A percentile compares a stretch with the other conserved stretches of the same genome.
Conservation (phyloP, 306 rosid species). For the Ormosia semicastrata region DNA sequence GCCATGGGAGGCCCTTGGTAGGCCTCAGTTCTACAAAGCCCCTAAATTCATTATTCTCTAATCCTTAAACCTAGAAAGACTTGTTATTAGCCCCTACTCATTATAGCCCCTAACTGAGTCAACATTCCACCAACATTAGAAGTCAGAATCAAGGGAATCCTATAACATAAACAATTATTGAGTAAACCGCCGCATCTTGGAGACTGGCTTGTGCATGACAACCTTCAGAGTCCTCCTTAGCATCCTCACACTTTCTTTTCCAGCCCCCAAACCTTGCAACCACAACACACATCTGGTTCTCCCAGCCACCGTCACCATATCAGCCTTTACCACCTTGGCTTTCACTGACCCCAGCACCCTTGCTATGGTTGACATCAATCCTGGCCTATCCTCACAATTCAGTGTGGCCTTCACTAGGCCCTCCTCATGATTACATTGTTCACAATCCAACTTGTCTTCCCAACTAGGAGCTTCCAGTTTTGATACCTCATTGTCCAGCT, state of each 20-base stretch:
- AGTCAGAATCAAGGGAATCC: constrained; percentile 6
- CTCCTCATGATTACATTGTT: constrained; percentile 35
- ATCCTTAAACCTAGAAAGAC: background rate
- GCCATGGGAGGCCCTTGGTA: background rate
- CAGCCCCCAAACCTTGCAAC: constrained; percentile 45
- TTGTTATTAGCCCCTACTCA: constrained; percentile 1
- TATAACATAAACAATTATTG: constrained; percentile 11
- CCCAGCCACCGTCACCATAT: constrained; percentile 62
- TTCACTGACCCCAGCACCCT: constrained; percentile 44
- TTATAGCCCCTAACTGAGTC: constrained; percentile 23
- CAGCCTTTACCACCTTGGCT: constrained; percentile 57
- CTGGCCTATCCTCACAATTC: constrained; percentile 63
- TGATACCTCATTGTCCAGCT: constrained; percentile 47
- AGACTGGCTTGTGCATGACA: constrained; percentile 38
- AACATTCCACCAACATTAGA: constrained; percentile 2
- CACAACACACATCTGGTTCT: constrained; percentile 56
- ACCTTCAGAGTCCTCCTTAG: constrained; percentile 54
- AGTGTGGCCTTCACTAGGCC: constrained; percentile 51
- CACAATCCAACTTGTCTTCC: constrained; percentile 41
- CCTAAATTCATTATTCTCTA: constrained; percentile 21
- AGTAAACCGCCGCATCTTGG: constrained; percentile 11
- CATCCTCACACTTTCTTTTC: constrained; percentile 35
- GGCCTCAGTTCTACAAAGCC: background rate
- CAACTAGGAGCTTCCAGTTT: constrained; percentile 56
- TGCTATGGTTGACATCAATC: constrained; percentile 45